Base-by-base conservation (phyloP, 2,329 filamentous ascomycete species). In the Incumbomyces delicatus region DNA sequence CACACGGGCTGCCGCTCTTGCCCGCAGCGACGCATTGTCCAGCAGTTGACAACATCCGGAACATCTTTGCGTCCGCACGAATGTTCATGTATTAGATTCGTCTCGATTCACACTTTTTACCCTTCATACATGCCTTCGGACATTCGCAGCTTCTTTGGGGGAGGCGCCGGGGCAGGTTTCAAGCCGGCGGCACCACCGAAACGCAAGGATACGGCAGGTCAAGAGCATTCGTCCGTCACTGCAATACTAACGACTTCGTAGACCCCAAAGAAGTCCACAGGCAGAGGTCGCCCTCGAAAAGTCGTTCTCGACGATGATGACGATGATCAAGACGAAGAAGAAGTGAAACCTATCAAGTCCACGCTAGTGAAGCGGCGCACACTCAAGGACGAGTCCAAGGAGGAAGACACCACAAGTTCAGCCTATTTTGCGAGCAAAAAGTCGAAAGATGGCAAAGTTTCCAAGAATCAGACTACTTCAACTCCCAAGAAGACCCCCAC, bases 91-190 rank as follows among this genome's bases (percentile, higher is more conserved):
- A 17, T 12, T 42, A 31, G 17, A 16, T 16, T 3, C 10, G 12
- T 42, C 32, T 10, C 18, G 8, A 6, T 13, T 22, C 11, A 6
- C 43, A 2, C 13, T 41, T 18, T 6, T 6, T 16, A 22, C 11
- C 11, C 6, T 42, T 17, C 13, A 14, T 60, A 41, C 52, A 94
- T 95, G 88, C 80, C 88, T 45, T 62, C 74, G 53, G 90, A 96
- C 66, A 96, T 95, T 60, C 78, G 89, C 61, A 87, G 75, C 58
- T 96, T 95, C 68, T 95, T 96, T 70, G 81, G 83, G 46, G 80
- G 84, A 51, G 88, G 88, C 64, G 78, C 79, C 43, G 41, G 40
- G 20, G 40, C 27, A 4, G 58, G 59, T 51, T 63, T 65, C 54
- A 68, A 73, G 58, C 56, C 67, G 54, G 61, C 69, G 37, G 51